These are phyloP conservation scores for Lachancea mirantina DNA, from an alignment of 805 yeast species.

Conservation along the genomic window DNA sequence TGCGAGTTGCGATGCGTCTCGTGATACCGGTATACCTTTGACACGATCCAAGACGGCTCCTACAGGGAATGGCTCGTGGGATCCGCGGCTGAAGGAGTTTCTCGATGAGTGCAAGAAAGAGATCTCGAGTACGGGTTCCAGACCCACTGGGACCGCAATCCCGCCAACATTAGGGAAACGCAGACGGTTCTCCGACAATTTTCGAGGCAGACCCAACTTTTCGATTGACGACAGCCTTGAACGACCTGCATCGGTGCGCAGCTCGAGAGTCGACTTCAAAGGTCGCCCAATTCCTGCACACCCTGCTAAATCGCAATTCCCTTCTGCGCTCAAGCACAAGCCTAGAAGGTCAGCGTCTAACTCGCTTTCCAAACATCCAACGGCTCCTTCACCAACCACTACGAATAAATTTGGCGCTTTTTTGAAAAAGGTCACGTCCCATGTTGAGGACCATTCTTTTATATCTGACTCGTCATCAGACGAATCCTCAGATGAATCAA, in stretches of 20 bases:
- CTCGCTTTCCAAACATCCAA: conserved; percentile 1
- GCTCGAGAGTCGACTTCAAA: conserved; percentile 30
- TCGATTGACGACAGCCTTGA: conserved; percentile 13
- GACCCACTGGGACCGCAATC: too few species aligned
- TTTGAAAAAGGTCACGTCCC: conserved; percentile 28
- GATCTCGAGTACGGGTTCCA: too few species aligned
- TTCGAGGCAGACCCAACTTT: conserved; percentile 8
- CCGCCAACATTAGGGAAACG: too few species aligned
- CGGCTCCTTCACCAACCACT: conserved; percentile 6
- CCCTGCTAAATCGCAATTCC: conserved; percentile 40
- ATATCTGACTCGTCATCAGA: conserved; percentile 1
- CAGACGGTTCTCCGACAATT: too few species aligned
- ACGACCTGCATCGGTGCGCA: conserved; percentile 1
- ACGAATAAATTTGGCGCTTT: conserved; percentile 30
- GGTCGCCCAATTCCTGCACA: conserved; percentile 48
- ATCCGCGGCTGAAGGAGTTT: conserved; percentile 43
- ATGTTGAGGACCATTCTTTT: conserved; percentile 14
- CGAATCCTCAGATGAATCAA: conserved; percentile 9
- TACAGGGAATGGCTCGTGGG: conserved; percentile 25
- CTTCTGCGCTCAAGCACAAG: conserved; percentile 39
- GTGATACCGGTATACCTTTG: conserved; percentile 7
- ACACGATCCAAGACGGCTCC: conserved; percentile 16
- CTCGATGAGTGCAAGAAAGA: too few species aligned
- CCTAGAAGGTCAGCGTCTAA: neutral
- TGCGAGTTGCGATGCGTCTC: too few species aligned